Evolutionary conservation across 139 green algal species (phyloP).

Genomic region (Desmodesmus armatus): DNA sequence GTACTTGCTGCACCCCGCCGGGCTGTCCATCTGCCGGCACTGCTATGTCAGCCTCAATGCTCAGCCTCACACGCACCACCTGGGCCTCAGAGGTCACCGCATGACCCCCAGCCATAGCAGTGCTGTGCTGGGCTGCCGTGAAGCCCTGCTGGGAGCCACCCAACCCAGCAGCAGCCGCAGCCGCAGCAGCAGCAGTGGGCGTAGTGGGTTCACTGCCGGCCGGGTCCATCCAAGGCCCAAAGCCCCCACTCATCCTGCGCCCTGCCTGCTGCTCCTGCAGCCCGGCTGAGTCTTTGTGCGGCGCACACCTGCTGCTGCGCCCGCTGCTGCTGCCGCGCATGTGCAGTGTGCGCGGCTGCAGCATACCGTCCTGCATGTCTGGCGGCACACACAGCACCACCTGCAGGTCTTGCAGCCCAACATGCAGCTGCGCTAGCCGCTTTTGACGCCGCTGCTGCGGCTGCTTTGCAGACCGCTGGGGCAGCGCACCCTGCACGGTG

Average conservation of each 20-base stretch:
- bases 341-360: neutral
- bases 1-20: too few species aligned
- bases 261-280: neutral
- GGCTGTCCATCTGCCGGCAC: too few species aligned
- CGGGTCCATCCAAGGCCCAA: constrained; percentile 27
- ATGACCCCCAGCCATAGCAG: neutral
- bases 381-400: constrained; percentile 15
- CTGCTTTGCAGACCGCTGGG: too few species aligned
- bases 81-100: too few species aligned
- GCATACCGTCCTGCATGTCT: neutral
- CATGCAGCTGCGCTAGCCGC: neutral
- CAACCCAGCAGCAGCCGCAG: neutral
- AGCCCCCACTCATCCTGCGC: neutral
- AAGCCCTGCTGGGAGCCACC: neutral
- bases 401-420: neutral
- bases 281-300: too few species aligned
- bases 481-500: neutral
- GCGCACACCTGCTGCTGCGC: too few species aligned
- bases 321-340: neutral
- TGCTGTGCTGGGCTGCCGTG: too few species aligned
- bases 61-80: too few species aligned
- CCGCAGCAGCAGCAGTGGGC: neutral
- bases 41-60: too few species aligned
- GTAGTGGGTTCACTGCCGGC: neutral
- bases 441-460: neutral